Percentiles rank a stretch among this genome's conserved stretches.
phyloP scores from a whole-genome alignment of 176 grass and related monocot genomes.

The Alloteropsis semialata region DNA sequence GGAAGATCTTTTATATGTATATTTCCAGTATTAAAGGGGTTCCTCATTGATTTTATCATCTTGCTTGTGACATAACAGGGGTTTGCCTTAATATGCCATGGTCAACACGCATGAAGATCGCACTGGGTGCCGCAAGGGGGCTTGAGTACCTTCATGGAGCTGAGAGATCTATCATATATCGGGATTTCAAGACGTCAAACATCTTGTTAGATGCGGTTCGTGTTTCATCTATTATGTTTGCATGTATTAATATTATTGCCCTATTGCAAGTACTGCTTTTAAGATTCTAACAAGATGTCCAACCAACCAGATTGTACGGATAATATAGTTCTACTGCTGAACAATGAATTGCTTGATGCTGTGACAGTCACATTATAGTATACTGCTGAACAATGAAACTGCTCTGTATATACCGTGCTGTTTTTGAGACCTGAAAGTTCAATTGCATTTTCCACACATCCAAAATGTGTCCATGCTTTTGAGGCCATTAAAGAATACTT shows the following conservation, averaged over 20 bases:
- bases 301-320: neutral
- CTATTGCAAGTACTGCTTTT: neutral
- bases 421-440: neutral
- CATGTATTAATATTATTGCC: neutral
- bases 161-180: slow-evolving; percentile 94
- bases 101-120: slow-evolving; percentile 95
- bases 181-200: slow-evolving; percentile 98
- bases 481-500: neutral
- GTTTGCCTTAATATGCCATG: slow-evolving; percentile 88
- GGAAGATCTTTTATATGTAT: neutral
- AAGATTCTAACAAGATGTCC: neutral
- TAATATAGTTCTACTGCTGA: neutral
- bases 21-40: neutral
- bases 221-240: slow-evolving; percentile 22
- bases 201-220: slow-evolving; percentile 90
- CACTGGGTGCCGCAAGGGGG: slow-evolving; percentile 76
- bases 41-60: slow-evolving; percentile 30
- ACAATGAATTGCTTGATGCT: neutral
- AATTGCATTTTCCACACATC: neutral
- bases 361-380: neutral
- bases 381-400: neutral
- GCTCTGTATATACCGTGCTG: neutral
- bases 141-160: slow-evolving; percentile 90
- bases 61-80: slow-evolving; percentile 58
- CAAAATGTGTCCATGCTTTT: neutral